These are phyloP conservation scores for Lagenaria siceraria DNA, from an alignment of 306 rosid species.

Conservation along the genomic window DNA sequence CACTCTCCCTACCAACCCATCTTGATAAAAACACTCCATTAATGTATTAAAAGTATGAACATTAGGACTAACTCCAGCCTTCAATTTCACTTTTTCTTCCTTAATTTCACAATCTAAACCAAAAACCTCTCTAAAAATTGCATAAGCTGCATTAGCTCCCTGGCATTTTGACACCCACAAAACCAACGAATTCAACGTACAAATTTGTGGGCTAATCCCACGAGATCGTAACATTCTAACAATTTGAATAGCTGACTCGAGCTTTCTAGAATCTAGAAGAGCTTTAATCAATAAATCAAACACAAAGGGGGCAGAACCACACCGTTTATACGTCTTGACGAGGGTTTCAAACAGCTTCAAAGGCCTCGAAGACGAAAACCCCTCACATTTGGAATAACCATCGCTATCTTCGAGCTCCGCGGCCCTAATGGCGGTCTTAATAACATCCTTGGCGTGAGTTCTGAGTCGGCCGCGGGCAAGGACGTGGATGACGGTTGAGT, in stretches of 20 bases:
- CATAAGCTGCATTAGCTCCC: conserved; percentile 41
- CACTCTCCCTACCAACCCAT: conserved; percentile 32
- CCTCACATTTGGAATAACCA: neutral
- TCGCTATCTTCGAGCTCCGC: neutral
- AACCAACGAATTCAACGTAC: conserved; percentile 58
- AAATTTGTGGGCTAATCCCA: conserved; percentile 39
- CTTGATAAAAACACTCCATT: conserved; percentile 53
- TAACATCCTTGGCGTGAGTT: conserved; percentile 37
- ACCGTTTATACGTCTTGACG: conserved; percentile 37
- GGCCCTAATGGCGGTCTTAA: conserved; percentile 30
- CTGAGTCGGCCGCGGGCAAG: conserved; percentile 58
- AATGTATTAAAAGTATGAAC: conserved; percentile 50
- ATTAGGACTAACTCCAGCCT: conserved; percentile 33
- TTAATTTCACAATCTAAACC: conserved; percentile 19
- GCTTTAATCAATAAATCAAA: conserved; percentile 56
- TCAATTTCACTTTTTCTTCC: conserved; percentile 17
- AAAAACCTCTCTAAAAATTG: conserved; percentile 45
- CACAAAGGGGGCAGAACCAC: conserved; percentile 72
- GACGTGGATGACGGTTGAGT: conserved; percentile 54
- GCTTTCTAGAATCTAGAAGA: conserved; percentile 42
- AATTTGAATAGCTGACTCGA: conserved; percentile 37
- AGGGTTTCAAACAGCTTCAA: conserved; percentile 48
- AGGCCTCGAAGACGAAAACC: conserved; percentile 19
- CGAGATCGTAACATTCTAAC: conserved; percentile 51
- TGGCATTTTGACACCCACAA: conserved; percentile 22